These are phyloP conservation scores for Entomophthora muscae DNA, from an alignment of 371 early-diverging fungal genomes.

Conservation along the genomic window DNA sequence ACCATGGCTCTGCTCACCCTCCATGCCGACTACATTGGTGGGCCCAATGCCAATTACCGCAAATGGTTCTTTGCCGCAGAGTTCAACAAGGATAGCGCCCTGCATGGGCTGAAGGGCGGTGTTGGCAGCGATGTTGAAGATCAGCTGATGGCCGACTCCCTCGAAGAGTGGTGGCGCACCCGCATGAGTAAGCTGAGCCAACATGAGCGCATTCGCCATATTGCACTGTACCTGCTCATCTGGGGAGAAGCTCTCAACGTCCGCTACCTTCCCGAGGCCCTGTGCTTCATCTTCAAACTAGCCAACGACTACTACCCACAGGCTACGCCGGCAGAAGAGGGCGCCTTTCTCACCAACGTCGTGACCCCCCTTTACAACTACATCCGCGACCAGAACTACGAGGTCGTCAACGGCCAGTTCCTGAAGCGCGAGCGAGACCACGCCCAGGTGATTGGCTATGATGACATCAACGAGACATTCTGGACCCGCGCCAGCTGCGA, in stretches of 20 bases:
- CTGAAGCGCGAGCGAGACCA: slow-evolving; percentile 70
- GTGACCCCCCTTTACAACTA: slow-evolving; percentile 59
- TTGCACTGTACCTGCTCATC: slow-evolving; percentile 59
- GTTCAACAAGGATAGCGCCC: slow-evolving; percentile 39
- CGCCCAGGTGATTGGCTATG: slow-evolving; percentile 60
- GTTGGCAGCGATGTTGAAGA: slow-evolving; percentile 13
- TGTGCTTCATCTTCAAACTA: slow-evolving; percentile 69
- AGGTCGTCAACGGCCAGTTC: slow-evolving; percentile 42
- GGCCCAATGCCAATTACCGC: slow-evolving; percentile 65
- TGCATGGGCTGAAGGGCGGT: slow-evolving; percentile 14
- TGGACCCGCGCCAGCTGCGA: slow-evolving; percentile 55
- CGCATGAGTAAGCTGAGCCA: slow-evolving; percentile 57
- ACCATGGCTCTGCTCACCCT: slow-evolving; percentile 53
- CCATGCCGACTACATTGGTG: slow-evolving; percentile 76
- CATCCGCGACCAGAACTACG: slow-evolving; percentile 60
- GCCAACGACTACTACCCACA: slow-evolving; percentile 36
- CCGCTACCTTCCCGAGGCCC: slow-evolving; percentile 57
- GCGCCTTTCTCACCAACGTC: slow-evolving; percentile 48
- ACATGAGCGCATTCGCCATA: slow-evolving; percentile 44
- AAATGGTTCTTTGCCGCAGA: slow-evolving; percentile 77
- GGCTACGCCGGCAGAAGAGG: slow-evolving; percentile 23
- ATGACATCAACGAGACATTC: slow-evolving; percentile 79
- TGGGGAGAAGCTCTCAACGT: slow-evolving; percentile 81
- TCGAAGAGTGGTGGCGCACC: slow-evolving; percentile 47
- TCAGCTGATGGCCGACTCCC: slow-evolving; percentile 23